Conservation (phyloP, 352 stramenopile species). For the Pelagophyceae sp. region DNA sequence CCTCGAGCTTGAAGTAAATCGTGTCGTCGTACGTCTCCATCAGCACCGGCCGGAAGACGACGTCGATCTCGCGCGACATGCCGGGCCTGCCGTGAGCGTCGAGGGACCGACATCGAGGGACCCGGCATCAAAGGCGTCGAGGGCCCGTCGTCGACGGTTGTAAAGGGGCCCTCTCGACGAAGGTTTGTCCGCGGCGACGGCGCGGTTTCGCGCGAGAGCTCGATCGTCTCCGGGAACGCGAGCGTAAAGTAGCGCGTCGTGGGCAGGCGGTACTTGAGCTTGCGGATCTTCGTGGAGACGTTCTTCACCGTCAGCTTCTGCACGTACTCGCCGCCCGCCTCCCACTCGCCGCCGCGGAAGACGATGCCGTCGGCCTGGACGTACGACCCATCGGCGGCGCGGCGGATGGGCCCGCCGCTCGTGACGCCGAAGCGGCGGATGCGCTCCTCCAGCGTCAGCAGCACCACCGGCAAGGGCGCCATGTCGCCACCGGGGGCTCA, state of each 20-base stretch:
- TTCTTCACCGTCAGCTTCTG: constrained; percentile 79
- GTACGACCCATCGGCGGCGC: neutral
- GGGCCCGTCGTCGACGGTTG: too few relatives aligned
- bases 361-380: constrained; percentile 60
- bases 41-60: constrained; percentile 74
- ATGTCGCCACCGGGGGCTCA: too few relatives aligned
- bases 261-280: constrained; percentile 66
- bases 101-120: too few relatives aligned
- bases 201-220: too few relatives aligned
- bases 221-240: constrained; percentile 75
- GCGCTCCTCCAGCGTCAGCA: constrained; percentile 16
- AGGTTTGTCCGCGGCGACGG: too few relatives aligned
- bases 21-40: constrained; percentile 79
- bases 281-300: constrained; percentile 81
- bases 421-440: constrained; percentile 38
- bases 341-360: constrained; percentile 73
- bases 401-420: constrained; percentile 40
- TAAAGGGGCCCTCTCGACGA: too few relatives aligned
- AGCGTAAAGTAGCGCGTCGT: constrained; percentile 84
- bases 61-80: constrained; percentile 67
- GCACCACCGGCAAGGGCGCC: neutral
- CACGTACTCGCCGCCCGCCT: constrained; percentile 75
- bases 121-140: too few relatives aligned
- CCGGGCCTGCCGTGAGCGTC: constrained; percentile 33
- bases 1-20: constrained; percentile 71